Conservation (phyloP, 148 eudicot genomes). For the Spergularia marina region DNA sequence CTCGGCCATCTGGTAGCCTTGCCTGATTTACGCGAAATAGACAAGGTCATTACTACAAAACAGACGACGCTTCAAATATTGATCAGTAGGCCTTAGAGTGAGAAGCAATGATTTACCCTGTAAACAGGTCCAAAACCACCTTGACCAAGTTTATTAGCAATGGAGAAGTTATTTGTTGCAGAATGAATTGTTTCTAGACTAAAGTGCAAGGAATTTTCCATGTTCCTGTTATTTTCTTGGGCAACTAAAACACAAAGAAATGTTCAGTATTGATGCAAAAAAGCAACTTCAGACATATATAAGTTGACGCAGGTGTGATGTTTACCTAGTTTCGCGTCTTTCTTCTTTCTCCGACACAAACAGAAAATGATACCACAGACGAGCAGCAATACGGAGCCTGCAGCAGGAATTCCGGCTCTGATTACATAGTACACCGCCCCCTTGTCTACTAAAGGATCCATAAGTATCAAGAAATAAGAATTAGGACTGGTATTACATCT, state of each 20-base stretch:
- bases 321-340: neutral
- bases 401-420: conserved; percentile 2
- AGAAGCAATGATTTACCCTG: conserved; percentile 12
- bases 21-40: conserved; percentile 9
- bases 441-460: neutral
- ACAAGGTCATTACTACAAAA: neutral
- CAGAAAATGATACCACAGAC: neutral
- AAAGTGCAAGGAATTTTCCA: neutral
- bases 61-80: too few relatives aligned
- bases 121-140: conserved; percentile 33
- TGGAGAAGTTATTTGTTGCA: conserved; percentile 19
- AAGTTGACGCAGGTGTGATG: neutral
- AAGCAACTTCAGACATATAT: neutral
- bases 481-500: too few relatives aligned
- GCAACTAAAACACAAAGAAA: neutral
- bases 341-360: conserved; percentile 5
- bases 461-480: neutral
- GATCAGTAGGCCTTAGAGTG: too few relatives aligned
- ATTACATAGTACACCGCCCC: too few relatives aligned
- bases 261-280: neutral
- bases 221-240: neutral
- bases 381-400: neutral
- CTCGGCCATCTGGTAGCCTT: conserved; percentile 19
- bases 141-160: conserved; percentile 19
- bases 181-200: conserved; percentile 10